Conservation (phyloP, 1,284 basidiomycete species). For the Stereum hirsutum region DNA sequence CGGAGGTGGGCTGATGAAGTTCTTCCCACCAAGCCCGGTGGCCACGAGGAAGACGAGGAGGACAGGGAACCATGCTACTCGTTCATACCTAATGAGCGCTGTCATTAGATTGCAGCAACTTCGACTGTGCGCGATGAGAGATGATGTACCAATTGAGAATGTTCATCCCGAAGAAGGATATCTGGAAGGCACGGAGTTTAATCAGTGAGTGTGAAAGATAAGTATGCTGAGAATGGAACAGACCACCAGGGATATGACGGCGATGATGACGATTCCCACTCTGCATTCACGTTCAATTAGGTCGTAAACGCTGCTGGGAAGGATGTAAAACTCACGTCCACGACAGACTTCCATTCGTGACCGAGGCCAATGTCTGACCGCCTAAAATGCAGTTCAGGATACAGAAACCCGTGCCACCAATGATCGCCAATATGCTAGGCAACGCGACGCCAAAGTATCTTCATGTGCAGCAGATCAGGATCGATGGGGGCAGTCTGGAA, state of each 20-base stretch:
- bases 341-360: slow-evolving; percentile 50
- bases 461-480: neutral
- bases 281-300: slow-evolving; percentile 22
- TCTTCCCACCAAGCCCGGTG: slow-evolving; percentile 64
- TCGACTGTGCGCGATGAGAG: neutral
- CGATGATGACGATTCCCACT: slow-evolving; percentile 86
- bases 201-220: slow-evolving; percentile 1
- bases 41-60: slow-evolving; percentile 71
- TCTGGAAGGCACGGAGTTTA: slow-evolving; percentile 26
- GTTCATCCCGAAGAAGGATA: slow-evolving; percentile 76
- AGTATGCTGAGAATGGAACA: slow-evolving; percentile 17
- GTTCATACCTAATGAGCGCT: slow-evolving; percentile 67
- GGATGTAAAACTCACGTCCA: slow-evolving; percentile 44
- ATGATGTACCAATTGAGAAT: slow-evolving; percentile 53
- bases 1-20: slow-evolving; percentile 36
- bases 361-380: slow-evolving; percentile 70
- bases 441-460: slow-evolving; percentile 63
- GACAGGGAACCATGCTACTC: slow-evolving; percentile 71
- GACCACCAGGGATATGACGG: slow-evolving; percentile 66
- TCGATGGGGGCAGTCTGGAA: neutral
- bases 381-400: slow-evolving; percentile 72
- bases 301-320: slow-evolving; percentile 4
- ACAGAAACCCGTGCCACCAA: slow-evolving; percentile 61
- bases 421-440: slow-evolving; percentile 56
- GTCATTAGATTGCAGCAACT: slow-evolving; percentile 5